Conservation (phyloP, 768 basidiomycete species). For the Stropharia rugosoannulata region DNA sequence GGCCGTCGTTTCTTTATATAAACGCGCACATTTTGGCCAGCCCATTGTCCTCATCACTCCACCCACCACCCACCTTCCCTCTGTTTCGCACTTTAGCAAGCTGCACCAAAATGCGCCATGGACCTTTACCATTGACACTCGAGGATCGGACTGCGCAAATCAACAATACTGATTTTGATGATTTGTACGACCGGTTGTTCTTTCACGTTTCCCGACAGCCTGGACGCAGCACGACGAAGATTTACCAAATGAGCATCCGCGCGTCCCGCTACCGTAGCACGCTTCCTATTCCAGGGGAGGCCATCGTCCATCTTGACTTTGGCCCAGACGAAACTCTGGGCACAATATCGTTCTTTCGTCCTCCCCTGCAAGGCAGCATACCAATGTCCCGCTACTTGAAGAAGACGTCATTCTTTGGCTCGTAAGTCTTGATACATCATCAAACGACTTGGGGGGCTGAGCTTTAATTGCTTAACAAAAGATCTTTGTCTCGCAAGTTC, state of each 20-base stretch:
- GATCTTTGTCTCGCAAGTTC: conserved; percentile 71
- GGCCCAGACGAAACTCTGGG: conserved; percentile 57
- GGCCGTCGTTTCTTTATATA: conserved; percentile 12
- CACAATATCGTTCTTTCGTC: conserved; percentile 50
- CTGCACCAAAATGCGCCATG: conserved; percentile 4
- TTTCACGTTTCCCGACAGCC: conserved; percentile 57
- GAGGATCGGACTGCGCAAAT: conserved; percentile 67
- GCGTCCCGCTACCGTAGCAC: conserved; percentile 59
- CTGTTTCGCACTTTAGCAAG: background rate
- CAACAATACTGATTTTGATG: conserved; percentile 65
- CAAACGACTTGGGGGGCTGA: conserved; percentile 1
- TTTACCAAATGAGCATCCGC: conserved; percentile 67
- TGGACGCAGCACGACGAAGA: conserved; percentile 43
- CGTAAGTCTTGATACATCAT: conserved; percentile 41
- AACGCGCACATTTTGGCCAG: background rate
- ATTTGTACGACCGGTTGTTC: conserved; percentile 76
- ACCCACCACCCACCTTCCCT: background rate
- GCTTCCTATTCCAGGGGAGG: conserved; percentile 49
- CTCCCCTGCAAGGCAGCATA: conserved; percentile 38
- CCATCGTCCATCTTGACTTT: conserved; percentile 62
- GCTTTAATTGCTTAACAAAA: conserved; percentile 22
- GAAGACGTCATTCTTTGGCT: conserved; percentile 63
- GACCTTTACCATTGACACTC: conserved; percentile 50
- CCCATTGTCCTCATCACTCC: background rate
- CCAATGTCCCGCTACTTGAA: conserved; percentile 66